Evolutionary conservation across 1,284 basidiomycete species (phyloP), one percentile per base, ranked within the genome.

Genomic region (Trametes hirsuta): DNA sequence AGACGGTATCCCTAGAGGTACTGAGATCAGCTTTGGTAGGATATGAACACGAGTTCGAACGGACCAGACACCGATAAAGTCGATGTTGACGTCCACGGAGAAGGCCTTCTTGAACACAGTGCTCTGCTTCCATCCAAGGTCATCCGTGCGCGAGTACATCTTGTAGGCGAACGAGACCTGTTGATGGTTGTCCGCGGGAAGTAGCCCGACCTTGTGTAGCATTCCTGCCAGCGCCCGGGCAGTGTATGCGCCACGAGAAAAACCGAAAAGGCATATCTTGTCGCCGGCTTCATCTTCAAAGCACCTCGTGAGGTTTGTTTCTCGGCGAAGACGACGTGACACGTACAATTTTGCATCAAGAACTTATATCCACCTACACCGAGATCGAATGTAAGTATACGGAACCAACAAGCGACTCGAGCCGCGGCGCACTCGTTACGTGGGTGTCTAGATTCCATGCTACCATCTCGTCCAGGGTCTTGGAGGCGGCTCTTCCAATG

Each of bases 231-330:
- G 70, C 24, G 80, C 81, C 51, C 70, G 68, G 14, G 73, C 73
- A 24, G 84, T 87, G 68, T 88, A 88, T 25, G 86, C 86, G 3
- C 87, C 87, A 5, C 87, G 80, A 15, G 84, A 87, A 71, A 89
- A 90, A 2, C 84, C 84, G 67, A 85, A 85, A 8, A 85, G 74
- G 65, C 81, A 82, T n/a, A 84, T 84, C 55, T 81, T 79, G 68
- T 85, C 84, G 9, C 78, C 79, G 12, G 74, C 73, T 25, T 72
- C 57, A 63, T 77, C 72, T 83, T 75, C 10, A 8, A 41, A 21
- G 21, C 30, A n/a, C 22, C n/a, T 35, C 40, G 24, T 47, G 21
- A 36, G 25, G 12, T 30, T 12, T 21, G 21, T 11, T 15, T 14
- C 24, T 36, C 25, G 45, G 40, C 34, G 24, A 25, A 34, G 25